These are phyloP conservation scores for Hypholoma fasciculare DNA, from an alignment of 768 basidiomycete genomes.

Conservation along the genomic window DNA sequence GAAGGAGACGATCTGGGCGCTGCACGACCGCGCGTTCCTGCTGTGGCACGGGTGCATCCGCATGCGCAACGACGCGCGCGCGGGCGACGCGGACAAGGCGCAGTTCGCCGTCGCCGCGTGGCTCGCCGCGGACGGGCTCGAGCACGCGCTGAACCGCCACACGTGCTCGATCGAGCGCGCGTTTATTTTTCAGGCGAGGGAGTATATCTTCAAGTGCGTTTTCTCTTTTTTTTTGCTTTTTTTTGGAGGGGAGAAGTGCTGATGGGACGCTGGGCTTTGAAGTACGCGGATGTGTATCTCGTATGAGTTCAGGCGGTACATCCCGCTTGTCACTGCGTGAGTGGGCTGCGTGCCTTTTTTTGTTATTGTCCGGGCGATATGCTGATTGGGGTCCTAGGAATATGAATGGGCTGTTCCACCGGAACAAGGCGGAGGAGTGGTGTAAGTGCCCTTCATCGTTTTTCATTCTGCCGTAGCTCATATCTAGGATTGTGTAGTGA, in stretches of 20 bases:
- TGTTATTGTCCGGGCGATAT: background rate
- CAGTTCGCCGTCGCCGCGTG: conserved; percentile 68
- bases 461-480: too few species aligned
- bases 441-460: conserved; percentile 40
- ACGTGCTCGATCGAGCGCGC: conserved; percentile 67
- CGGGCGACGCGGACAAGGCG: conserved; percentile 51
- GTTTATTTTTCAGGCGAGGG: conserved; percentile 69
- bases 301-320: conserved; percentile 65
- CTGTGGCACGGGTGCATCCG: conserved; percentile 74
- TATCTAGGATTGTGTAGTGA: too few species aligned
- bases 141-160: conserved; percentile 60
- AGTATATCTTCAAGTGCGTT: conserved; percentile 76
- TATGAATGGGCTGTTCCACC: conserved; percentile 46
- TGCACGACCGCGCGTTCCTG: conserved; percentile 67
- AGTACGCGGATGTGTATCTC: conserved; percentile 73
- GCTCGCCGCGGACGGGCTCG: conserved; percentile 69
- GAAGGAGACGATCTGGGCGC: conserved; percentile 76
- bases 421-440: conserved; percentile 67
- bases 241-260: conserved; percentile 6
- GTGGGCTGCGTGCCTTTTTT: conserved; percentile 12
- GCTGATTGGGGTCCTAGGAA: conserved; percentile 27
- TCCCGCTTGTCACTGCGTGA: conserved; percentile 59
- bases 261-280: conserved; percentile 1
- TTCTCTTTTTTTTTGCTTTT: background rate
- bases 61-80: conserved; percentile 45